Conservation (phyloP, 2,329 filamentous ascomycete genomes). For the Didymella exigua region DNA sequence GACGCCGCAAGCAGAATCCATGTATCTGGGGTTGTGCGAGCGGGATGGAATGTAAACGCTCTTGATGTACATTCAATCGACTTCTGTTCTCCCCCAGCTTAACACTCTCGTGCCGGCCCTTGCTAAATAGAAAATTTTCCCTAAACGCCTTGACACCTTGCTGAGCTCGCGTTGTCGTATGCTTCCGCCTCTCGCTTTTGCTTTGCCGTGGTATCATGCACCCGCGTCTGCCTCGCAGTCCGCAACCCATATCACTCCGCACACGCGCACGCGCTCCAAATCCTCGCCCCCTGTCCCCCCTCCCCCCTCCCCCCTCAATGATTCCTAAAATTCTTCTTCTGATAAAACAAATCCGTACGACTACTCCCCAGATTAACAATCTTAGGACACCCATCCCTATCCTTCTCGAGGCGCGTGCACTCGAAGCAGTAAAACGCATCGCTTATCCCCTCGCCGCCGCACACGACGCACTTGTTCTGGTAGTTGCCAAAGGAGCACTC, state of each 20-base stretch:
- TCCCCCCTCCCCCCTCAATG: constrained; percentile 43
- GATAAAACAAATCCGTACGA: constrained; percentile 85
- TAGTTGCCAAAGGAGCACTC: constrained; percentile 99
- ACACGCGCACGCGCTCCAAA: no score
- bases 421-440: constrained; percentile 99
- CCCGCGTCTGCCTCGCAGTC: neutral
- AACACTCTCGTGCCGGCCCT: no score
- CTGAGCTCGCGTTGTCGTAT: neutral
- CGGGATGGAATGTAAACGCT: no score
- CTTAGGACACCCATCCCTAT: constrained; percentile 96
- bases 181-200: neutral
- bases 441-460: constrained; percentile 95
- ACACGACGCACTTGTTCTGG: constrained; percentile 99
- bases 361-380: constrained; percentile 98
- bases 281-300: no score
- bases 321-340: constrained; percentile 74
- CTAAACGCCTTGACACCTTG: neutral
- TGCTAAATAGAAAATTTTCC: no score
- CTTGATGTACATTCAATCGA: no score
- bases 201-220: neutral
- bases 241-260: neutral
- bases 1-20: no score
- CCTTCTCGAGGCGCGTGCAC: constrained; percentile 95
- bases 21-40: no score
- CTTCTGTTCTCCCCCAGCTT: no score